phyloP scores from a whole-genome alignment of 2,329 filamentous ascomycete species.

The Aspergillus cejpii region DNA sequence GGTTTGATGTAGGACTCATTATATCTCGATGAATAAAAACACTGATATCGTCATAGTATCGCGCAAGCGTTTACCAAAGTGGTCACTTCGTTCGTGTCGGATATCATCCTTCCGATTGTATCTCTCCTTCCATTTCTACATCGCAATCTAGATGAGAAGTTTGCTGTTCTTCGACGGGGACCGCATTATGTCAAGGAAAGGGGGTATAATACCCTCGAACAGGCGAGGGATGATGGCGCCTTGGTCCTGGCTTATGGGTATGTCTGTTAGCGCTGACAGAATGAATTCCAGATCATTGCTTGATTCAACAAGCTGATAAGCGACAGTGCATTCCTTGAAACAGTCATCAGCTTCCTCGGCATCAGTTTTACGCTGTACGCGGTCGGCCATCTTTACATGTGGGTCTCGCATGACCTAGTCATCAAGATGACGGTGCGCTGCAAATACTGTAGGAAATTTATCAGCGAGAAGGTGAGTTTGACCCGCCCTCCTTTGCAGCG shows the following conservation, averaged over 20 bases:
- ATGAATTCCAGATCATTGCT: not conserved
- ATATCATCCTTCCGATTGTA: conserved; percentile 62
- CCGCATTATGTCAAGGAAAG: conserved; percentile 45
- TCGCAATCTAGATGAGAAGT: conserved; percentile 67
- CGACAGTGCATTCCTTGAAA: conserved; percentile 29
- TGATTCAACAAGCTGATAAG: not conserved
- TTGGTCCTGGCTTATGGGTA: conserved; percentile 66
- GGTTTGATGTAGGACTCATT: conserved; percentile 57
- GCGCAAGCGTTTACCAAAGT: conserved; percentile 65
- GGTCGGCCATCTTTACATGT: conserved; percentile 58
- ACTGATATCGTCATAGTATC: conserved; percentile 38
- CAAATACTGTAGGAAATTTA: conserved; percentile 45
- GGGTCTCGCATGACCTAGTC: conserved; percentile 57
- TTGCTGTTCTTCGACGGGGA: conserved; percentile 57
- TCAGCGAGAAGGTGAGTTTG: conserved; percentile 54
- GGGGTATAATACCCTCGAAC: conserved; percentile 64
- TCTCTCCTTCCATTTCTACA: conserved; percentile 63
- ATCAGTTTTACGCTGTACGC: conserved; percentile 60
- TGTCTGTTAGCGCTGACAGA: conserved; percentile 19
- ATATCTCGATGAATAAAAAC: not conserved
- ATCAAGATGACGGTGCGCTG: conserved; percentile 66
- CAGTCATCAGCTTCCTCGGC: conserved; percentile 58
- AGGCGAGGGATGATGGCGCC: conserved; percentile 64
- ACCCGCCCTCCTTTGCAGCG: too few relatives aligned
- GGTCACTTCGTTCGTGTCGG: conserved; percentile 64